Conservation (phyloP, 441 rosid species). For the Populus hybrid region DNA sequence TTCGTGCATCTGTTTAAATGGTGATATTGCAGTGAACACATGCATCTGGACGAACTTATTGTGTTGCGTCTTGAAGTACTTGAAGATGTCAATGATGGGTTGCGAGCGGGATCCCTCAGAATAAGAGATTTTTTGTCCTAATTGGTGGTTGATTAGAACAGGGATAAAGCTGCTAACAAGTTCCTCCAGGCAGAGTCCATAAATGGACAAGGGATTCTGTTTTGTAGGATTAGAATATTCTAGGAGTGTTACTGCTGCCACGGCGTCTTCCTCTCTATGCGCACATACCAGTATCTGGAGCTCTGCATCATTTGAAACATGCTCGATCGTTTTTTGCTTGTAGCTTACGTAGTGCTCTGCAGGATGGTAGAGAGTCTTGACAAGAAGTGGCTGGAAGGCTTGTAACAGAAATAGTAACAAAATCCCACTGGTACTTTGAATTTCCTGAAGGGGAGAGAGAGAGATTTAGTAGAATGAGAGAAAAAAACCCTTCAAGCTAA, state of each 20-base stretch:
- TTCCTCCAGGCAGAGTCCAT: constrained; percentile 32
- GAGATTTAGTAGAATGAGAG: too few species aligned
- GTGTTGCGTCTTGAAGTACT: constrained; percentile 19
- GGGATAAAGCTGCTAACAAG: constrained; percentile 33
- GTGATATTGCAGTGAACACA: constrained; percentile 39
- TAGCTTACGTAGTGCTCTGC: constrained; percentile 27
- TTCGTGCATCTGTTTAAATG: constrained; percentile 35
- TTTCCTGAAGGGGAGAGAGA: neutral
- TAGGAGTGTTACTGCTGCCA: constrained; percentile 28
- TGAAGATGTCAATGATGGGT: constrained; percentile 28
- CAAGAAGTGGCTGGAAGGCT: constrained; percentile 20
- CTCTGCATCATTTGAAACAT: constrained; percentile 18
- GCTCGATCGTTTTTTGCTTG: constrained; percentile 28
- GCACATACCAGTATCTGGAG: constrained; percentile 28
- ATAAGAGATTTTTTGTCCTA: constrained; percentile 21
- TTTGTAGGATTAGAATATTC: constrained; percentile 24
- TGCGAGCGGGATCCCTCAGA: constrained; percentile 1
- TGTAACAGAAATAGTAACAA: constrained; percentile 16
- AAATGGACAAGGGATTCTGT: constrained; percentile 23
- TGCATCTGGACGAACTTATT: constrained; percentile 16
- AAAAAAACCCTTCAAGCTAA: too few species aligned
- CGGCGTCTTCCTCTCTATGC: constrained; percentile 29
- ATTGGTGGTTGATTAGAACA: constrained; percentile 31
- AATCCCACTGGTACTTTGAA: constrained; percentile 11
- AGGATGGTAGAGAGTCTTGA: constrained; percentile 28